A percentile compares a stretch with the other conserved stretches of the same genome.
Conservation (phyloP, 1,284 basidiomycete species). For the Cutaneotrichosporon spelunceum region DNA sequence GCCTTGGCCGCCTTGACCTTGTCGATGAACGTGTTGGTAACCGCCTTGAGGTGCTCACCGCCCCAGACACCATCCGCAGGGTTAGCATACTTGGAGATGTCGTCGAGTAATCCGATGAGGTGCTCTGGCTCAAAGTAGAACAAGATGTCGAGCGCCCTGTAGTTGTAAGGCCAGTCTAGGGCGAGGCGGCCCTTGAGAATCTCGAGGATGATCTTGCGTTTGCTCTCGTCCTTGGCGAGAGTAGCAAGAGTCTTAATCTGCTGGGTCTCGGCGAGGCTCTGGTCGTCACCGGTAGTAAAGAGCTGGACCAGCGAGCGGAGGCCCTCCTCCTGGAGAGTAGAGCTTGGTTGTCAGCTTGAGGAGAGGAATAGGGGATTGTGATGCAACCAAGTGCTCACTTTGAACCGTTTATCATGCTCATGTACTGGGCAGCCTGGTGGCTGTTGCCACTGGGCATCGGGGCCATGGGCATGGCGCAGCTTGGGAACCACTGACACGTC, state of each 20-base stretch:
- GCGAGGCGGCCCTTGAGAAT: conserved; percentile 39
- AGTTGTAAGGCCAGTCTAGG: conserved; percentile 45
- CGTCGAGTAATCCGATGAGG: conserved; percentile 29
- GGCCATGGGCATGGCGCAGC: background rate
- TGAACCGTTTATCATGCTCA: background rate
- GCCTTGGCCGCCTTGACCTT: conserved; percentile 27
- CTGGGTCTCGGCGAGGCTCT: background rate
- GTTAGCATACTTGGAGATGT: conserved; percentile 25
- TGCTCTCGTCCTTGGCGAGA: conserved; percentile 20
- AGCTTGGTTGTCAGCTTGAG: conserved; percentile 3
- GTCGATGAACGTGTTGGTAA: conserved; percentile 34
- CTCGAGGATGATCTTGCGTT: conserved; percentile 38
- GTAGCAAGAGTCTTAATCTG: conserved; percentile 7
- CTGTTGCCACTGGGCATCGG: background rate
- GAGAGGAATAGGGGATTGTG: background rate
- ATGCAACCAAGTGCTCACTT: background rate
- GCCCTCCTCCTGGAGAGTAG: conserved; percentile 28
- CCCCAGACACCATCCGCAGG: conserved; percentile 24
- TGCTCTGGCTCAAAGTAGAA: conserved; percentile 27
- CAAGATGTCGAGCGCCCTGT: conserved; percentile 42
- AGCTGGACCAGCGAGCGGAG: conserved; percentile 35
- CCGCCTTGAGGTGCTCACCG: conserved; percentile 31
- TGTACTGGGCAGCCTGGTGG: background rate
- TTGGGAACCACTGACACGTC: background rate
- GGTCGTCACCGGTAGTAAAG: conserved; percentile 25